A percentile compares a stretch with the other conserved stretches of the same genome.
phyloP scores from a whole-genome alignment of 225 moss, liverwort and hornwort genomes.

The Sphagnum contortum region DNA sequence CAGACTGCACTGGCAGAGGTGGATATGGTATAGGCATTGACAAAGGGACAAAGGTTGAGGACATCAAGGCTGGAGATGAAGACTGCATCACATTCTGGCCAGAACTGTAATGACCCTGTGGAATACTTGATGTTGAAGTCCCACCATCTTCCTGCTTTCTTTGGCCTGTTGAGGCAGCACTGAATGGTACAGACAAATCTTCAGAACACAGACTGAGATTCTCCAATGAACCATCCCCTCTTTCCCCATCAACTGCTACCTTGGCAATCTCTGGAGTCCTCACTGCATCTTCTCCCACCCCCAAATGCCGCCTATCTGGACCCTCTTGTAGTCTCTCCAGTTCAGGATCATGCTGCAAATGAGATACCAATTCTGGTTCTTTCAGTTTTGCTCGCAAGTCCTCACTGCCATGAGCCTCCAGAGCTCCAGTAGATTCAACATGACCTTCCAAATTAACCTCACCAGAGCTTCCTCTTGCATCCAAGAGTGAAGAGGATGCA shows the following conservation, averaged over 20 bases:
- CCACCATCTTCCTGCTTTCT: conserved; percentile 20
- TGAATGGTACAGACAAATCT: conserved; percentile 12
- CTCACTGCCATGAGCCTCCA: conserved; percentile 3
- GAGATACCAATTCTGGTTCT: conserved; percentile 14
- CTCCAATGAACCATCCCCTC: conserved; percentile 4
- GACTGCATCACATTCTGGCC: conserved; percentile 10
- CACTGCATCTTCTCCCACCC: conserved; percentile 7
- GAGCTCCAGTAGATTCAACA: not conserved
- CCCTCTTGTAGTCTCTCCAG: conserved; percentile 9
- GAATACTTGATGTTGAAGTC: not conserved
- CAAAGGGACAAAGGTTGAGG: conserved; percentile 11
- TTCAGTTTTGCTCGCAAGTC: conserved; percentile 2
- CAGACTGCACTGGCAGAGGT: conserved; percentile 13
- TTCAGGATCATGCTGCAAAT: conserved; percentile 12
- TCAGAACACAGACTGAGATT: conserved; percentile 3
- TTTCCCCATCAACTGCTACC: conserved; percentile 15
- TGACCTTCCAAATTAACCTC: conserved; percentile 10
- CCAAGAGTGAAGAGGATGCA: conserved; percentile 1
- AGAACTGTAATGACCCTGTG: conserved; percentile 1
- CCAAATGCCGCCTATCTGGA: not conserved
- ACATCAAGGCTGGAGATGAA: conserved; percentile 6
- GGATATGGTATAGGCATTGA: conserved; percentile 10
- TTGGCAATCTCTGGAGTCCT: not conserved
- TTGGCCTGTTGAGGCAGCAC: conserved; percentile 3
- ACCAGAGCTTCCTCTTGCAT: conserved; percentile 1